These are phyloP conservation scores for Bipolaris zeicola DNA, from an alignment of 2,329 filamentous ascomycete genomes.

Conservation along the genomic window DNA sequence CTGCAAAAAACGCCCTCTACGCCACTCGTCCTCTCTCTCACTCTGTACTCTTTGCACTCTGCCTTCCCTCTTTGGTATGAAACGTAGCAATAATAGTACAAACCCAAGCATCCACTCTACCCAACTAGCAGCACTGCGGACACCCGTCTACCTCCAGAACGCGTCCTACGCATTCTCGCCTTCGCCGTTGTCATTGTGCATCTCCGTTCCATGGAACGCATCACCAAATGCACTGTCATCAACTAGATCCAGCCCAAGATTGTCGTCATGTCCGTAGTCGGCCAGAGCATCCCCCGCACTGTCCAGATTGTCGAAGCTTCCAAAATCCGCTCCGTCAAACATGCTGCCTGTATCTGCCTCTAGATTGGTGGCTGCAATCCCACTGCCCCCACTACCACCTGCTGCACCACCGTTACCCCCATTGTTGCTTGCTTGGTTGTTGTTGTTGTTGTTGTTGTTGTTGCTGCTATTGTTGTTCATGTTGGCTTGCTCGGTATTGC, in stretches of 20 bases:
- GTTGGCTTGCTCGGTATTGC: conserved; percentile 23
- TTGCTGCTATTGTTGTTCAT: conserved; percentile 24
- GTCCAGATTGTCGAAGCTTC: conserved; percentile 46
- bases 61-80: conserved; percentile 1
- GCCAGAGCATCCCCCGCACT: conserved; percentile 49
- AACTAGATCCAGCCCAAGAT: conserved; percentile 46
- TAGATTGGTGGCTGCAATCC: conserved; percentile 27
- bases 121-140: background rate
- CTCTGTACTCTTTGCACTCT: background rate
- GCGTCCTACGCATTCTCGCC: conserved; percentile 32
- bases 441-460: conserved; percentile 11
- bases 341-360: conserved; percentile 43
- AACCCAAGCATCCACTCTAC: conserved; percentile 1
- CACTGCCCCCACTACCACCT: conserved; percentile 14
- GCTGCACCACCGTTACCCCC: too few species aligned
- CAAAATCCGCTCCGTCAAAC: conserved; percentile 47
- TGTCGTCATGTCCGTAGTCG: conserved; percentile 47
- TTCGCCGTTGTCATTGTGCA: conserved; percentile 41
- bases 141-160: background rate
- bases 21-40: conserved; percentile 1
- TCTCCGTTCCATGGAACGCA: conserved; percentile 48
- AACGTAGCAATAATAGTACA: conserved; percentile 11
- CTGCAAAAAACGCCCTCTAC: background rate
- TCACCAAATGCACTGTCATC: conserved; percentile 50
- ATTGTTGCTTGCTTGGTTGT: conserved; percentile 22